Base-by-base conservation (phyloP, 495 filamentous ascomycete genomes). In the Aspergillus steynii region DNA sequence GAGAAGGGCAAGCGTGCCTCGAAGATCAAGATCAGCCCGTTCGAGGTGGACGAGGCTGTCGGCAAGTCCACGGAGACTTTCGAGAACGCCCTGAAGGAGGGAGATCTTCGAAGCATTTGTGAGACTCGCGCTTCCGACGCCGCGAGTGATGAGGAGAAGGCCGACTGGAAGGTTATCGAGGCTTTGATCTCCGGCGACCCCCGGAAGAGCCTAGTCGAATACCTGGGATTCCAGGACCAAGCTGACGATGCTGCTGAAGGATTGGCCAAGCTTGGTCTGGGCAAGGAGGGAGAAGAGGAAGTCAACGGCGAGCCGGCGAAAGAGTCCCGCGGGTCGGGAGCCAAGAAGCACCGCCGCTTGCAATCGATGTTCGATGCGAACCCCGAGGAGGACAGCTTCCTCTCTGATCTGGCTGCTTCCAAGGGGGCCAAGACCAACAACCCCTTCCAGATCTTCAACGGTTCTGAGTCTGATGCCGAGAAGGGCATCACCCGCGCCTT, bases 101-200 rank as follows among this genome's bases (percentile, higher is more conserved):
- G 90, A 29, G 88, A 97, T 70, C 79, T 97, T 15, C 80, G 80
- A 5, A 83, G 77, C 59, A 90, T 99, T 56, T 97, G 92, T 70
- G 87, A 95, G 68, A 82, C 84, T n/a, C 88, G 91, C 61, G 86
- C 90, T 48, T 74, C 83, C 9, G 75, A 84, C 54, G 90, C 93
- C 20, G 85, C 83, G 61, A 90, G 85, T 5, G 94, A 97, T 2
- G 90, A 94, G 63, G 95, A 97, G 71, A 97, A 91, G 80, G 88
- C 89, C 14, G 94, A 98, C 71, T 99, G 95, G 95, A 88, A 88
- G 73, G 91, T 97, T 29, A 88, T 99, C 60, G 86, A 94, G 73
- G 90, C 92, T n/a, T 74, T 98, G 70, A 88, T 92, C 46, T 86
- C 92, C 7, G 85, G 85, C 8, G 90, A 93, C 71, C 89, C 92